Evolutionary conservation across 108 stramenopile species (phyloP).

Genomic region (Nitzschia palea): DNA sequence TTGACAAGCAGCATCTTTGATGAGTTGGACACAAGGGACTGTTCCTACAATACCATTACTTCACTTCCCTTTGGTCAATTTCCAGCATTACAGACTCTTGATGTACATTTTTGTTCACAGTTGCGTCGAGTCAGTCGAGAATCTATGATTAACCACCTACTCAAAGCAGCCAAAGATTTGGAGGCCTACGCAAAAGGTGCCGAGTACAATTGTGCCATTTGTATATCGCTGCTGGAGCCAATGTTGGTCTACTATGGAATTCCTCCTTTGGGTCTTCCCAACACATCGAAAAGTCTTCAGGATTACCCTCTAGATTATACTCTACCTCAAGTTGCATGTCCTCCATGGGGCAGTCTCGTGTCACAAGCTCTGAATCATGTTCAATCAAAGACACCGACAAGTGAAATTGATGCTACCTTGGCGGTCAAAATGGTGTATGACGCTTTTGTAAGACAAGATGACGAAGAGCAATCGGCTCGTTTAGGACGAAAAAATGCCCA

Average conservation of each 20-base stretch:
- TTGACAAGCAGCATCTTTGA: slow-evolving; percentile 60
- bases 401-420: slow-evolving; percentile 32
- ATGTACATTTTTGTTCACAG: slow-evolving; percentile 85
- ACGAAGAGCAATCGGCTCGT: slow-evolving; percentile 80
- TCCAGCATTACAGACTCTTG: slow-evolving; percentile 77
- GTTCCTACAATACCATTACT: slow-evolving; percentile 60
- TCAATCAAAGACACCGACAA: slow-evolving; percentile 31
- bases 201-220: slow-evolving; percentile 78
- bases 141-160: slow-evolving; percentile 73
- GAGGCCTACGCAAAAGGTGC: slow-evolving; percentile 83
- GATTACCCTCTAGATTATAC: slow-evolving; percentile 83
- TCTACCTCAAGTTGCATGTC: slow-evolving; percentile 70
- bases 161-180: slow-evolving; percentile 77
- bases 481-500: slow-evolving; percentile 87
- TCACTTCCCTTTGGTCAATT: slow-evolving; percentile 66
- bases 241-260: slow-evolving; percentile 64
- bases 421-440: slow-evolving; percentile 57
- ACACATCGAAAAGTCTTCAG: slow-evolving; percentile 55
- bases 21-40: slow-evolving; percentile 65
- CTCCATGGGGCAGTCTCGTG: slow-evolving; percentile 83
- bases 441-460: slow-evolving; percentile 81
- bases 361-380: slow-evolving; percentile 69
- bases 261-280: slow-evolving; percentile 56
- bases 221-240: slow-evolving; percentile 66
- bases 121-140: slow-evolving; percentile 75